A percentile compares a stretch with the other conserved stretches of the same genome.
These are phyloP conservation scores for Cantharellus anzutake DNA, from an alignment of 768 basidiomycete genomes.

Conservation along the genomic window DNA sequence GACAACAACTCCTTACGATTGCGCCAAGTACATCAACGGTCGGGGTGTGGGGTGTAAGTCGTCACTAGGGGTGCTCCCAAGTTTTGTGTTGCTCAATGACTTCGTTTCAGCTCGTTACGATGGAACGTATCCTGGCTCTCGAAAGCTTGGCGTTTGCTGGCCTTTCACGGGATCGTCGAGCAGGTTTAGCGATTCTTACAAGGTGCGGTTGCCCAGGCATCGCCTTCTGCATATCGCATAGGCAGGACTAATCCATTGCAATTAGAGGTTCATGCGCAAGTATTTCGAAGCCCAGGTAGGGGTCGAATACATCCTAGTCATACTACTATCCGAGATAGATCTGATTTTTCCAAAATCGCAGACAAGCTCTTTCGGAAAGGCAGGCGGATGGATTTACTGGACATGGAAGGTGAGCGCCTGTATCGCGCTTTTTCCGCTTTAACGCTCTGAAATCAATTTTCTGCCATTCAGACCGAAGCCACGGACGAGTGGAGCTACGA, in stretches of 20 bases:
- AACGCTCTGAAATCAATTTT: too few species aligned
- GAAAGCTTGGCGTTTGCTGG: constrained; percentile 49
- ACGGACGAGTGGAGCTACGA: too few species aligned
- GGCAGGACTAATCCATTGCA: not conserved
- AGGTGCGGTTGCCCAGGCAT: constrained; percentile 8
- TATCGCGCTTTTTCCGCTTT: too few species aligned
- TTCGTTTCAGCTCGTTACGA: constrained; percentile 31
- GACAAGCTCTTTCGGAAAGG: constrained; percentile 48
- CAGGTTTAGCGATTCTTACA: constrained; percentile 42
- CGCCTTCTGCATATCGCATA: not conserved
- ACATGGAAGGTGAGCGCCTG: constrained; percentile 42
- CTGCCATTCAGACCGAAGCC: too few species aligned
- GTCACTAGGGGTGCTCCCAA: not conserved
- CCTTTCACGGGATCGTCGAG: constrained; percentile 43
- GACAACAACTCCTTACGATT: too few species aligned
- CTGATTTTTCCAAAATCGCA: constrained; percentile 21
- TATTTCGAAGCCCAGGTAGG: constrained; percentile 57
- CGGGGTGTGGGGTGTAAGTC: constrained; percentile 37
- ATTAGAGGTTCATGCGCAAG: constrained; percentile 17
- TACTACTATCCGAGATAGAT: too few species aligned
- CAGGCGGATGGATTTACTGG: constrained; percentile 60
- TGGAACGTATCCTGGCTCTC: constrained; percentile 43
- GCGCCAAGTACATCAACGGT: constrained; percentile 59
- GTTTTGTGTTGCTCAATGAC: not conserved
- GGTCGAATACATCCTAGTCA: too few species aligned